These are phyloP conservation scores for Hortiboletus flavorubellus DNA, from an alignment of 768 basidiomycete species.

Conservation along the genomic window DNA sequence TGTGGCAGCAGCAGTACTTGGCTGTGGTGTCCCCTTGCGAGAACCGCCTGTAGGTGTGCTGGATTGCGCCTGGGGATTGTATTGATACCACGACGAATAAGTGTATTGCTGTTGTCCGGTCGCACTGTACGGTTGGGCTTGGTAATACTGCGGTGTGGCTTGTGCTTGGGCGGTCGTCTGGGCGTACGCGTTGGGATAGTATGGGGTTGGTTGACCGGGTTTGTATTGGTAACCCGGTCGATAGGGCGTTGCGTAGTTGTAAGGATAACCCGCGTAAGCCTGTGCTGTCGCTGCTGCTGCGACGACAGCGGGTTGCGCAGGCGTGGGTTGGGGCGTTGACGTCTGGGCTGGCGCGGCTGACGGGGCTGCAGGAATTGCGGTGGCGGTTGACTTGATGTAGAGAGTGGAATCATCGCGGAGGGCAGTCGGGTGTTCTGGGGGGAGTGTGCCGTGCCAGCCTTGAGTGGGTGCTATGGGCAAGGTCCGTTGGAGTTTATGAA, in stretches of 20 bases:
- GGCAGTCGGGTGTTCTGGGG: constrained; percentile 51
- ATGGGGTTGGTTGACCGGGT: constrained; percentile 34
- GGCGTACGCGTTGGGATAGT: constrained; percentile 30
- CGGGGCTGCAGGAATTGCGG: constrained; percentile 32
- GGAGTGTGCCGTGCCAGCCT: constrained; percentile 77
- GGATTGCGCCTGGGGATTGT: constrained; percentile 33
- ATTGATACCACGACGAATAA: constrained; percentile 45
- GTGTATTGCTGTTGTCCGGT: constrained; percentile 40
- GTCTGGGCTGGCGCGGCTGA: constrained; percentile 34
- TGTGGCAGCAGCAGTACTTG: constrained; percentile 27
- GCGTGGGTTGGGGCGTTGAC: constrained; percentile 29
- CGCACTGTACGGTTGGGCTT: constrained; percentile 34
- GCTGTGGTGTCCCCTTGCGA: constrained; percentile 45
- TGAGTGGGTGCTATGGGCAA: constrained; percentile 55
- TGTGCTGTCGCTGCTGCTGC: constrained; percentile 26
- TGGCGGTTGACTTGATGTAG: constrained; percentile 50
- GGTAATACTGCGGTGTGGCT: constrained; percentile 33
- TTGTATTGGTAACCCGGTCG: constrained; percentile 37
- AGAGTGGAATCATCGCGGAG: constrained; percentile 75
- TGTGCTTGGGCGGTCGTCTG: constrained; percentile 27
- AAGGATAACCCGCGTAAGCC: constrained; percentile 33
- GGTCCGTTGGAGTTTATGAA: constrained; percentile 71
- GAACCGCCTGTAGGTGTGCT: constrained; percentile 27
- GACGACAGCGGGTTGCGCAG: constrained; percentile 23
- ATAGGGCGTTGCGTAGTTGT: constrained; percentile 35